Percentiles rank a stretch among this genome's conserved stretches.
phyloP scores from a whole-genome alignment of 176 grass and related monocot genomes.

The Avena sativa region DNA sequence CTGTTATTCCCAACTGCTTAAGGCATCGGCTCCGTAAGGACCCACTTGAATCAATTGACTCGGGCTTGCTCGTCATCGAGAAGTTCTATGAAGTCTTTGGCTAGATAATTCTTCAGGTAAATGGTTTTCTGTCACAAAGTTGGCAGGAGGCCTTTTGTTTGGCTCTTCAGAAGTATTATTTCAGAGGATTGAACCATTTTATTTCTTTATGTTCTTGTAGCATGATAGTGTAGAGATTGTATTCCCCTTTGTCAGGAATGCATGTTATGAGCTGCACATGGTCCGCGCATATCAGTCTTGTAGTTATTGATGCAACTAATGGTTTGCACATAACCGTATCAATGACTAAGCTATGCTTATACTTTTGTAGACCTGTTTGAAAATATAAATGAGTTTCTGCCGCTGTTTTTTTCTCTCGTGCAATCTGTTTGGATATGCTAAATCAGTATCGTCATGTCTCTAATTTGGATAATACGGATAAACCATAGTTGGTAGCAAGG shows the following conservation, averaged over 20 bases:
- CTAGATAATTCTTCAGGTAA: conserved; percentile 57
- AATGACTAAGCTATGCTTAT: background rate
- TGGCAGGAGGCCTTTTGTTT: conserved; percentile 34
- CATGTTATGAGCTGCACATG: conserved; percentile 26
- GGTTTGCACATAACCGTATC: background rate
- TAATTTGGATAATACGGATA: no score
- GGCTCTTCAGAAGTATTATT: conserved; percentile 15
- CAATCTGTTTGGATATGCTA: background rate
- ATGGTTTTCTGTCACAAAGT: conserved; percentile 39
- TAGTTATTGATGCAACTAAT: background rate
- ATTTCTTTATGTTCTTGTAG: conserved; percentile 34
- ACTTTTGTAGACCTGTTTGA: conserved; percentile 20
- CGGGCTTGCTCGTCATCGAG: conserved; percentile 87
- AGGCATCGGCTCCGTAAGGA: conserved; percentile 98
- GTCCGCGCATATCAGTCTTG: background rate
- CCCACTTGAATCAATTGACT: conserved; percentile 93
- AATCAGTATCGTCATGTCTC: no score
- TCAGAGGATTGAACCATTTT: conserved; percentile 20
- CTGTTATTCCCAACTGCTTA: conserved; percentile 94
- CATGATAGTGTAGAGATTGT: conserved; percentile 39
- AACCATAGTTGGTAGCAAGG: no score
- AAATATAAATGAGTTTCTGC: background rate
- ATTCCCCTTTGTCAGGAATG: background rate
- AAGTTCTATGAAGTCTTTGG: conserved; percentile 98
- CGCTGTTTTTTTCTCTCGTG: background rate